Base-by-base conservation (phyloP, 768 basidiomycete genomes). In the Terana coerulea region DNA sequence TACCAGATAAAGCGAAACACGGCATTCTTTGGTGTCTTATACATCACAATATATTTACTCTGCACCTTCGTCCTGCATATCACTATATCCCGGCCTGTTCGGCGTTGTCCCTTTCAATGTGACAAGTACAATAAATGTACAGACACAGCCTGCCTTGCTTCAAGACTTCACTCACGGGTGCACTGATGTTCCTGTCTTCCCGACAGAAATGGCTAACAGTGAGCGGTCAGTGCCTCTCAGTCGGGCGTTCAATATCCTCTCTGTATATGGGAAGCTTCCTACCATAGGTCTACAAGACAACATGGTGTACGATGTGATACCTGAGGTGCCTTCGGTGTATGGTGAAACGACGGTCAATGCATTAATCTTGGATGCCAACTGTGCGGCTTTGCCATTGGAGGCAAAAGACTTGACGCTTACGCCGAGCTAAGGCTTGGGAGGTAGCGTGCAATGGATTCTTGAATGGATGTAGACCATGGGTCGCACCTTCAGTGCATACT, bases 221-320 rank as follows among this genome's bases (percentile, higher is more conserved):
- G n/a, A n/a, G n/a, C n/a, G n/a, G n/a, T n/a, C n/a, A n/a, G n/a
- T n/a, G n/a, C n/a, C n/a, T 44, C 26, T 30, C n/a, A n/a, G n/a
- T n/a, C 28, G 22, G 5, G 43, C 43, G 29, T 44, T 19, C 21
- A 21, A 47, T 24, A 22, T 47, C 21, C 46, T 47, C 5, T 22
- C 22, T 11, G 46, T 47, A 6, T 47, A 47, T 19, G 46, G 36
- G 12, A 10, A 47, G 22, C 2, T 47, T 1, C 46, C 17, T 10
- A 34, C 21, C 31, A 21, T 47, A 4, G 46, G 46, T 1, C 46
- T 47, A 9, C 46, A 22, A 5, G 46, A 35, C 15, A 47, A 47
- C 30, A 47, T 47, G 46, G 35, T 47, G 10, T 47, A 47, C n/a
- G 46, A 47, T n/a, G 25, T 47, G 2, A 47, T 47, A 14, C 46